phyloP scores from a whole-genome alignment of 2,329 filamentous ascomycete species.

The Arthrobotrys iridis region DNA sequence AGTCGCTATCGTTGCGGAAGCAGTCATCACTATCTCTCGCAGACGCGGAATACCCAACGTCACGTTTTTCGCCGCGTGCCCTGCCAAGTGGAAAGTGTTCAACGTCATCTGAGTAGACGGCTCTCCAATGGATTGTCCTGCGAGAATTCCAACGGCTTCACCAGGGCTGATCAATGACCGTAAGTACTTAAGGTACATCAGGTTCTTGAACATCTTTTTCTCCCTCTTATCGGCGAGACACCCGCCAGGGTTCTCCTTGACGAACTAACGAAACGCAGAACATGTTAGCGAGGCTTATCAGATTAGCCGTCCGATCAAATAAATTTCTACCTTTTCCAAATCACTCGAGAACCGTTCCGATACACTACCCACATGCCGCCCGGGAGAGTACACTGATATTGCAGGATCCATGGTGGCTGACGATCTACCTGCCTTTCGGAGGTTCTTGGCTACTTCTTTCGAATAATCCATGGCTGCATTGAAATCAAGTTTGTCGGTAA shows the following conservation, averaged over 20 bases:
- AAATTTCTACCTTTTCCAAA: slow-evolving; percentile 69
- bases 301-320: not conserved
- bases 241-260: slow-evolving; percentile 77
- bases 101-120: slow-evolving; percentile 99
- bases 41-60: slow-evolving; percentile 97
- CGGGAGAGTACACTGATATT: slow-evolving; percentile 57
- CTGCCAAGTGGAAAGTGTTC: slow-evolving; percentile 99
- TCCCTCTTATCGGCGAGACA: slow-evolving; percentile 45
- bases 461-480: slow-evolving; percentile 70
- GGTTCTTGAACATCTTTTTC: slow-evolving; percentile 80
- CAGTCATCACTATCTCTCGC: slow-evolving; percentile 98
- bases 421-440: slow-evolving; percentile 73
- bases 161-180: slow-evolving; percentile 91
- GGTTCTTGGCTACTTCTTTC: slow-evolving; percentile 72
- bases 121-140: slow-evolving; percentile 94
- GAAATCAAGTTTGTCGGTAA: slow-evolving; percentile 70
- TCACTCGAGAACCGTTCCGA: slow-evolving; percentile 83
- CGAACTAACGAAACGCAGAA: slow-evolving; percentile 67
- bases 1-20: slow-evolving; percentile 86
- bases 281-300: slow-evolving; percentile 53
- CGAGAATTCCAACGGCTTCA: slow-evolving; percentile 95
- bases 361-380: slow-evolving; percentile 58
- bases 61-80: slow-evolving; percentile 97
- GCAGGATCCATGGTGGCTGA: slow-evolving; percentile 41
- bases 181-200: slow-evolving; percentile 92